Percentiles rank a stretch among this genome's conserved stretches.
These are phyloP conservation scores for Hymenoscyphus fraxineus DNA, from an alignment of 2,329 filamentous ascomycete genomes.

Conservation along the genomic window DNA sequence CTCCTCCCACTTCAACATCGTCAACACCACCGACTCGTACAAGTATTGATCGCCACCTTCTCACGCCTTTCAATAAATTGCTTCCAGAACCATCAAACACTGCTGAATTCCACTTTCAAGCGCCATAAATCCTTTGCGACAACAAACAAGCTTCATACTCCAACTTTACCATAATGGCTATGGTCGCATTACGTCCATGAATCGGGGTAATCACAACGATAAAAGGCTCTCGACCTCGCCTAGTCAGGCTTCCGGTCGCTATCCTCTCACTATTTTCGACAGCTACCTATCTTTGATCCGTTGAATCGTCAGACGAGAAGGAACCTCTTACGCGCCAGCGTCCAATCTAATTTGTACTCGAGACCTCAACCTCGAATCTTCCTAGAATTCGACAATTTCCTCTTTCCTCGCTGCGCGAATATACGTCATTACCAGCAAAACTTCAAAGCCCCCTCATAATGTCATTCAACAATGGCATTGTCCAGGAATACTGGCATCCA, in stretches of 20 bases:
- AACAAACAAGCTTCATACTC: not conserved
- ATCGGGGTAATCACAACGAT: not conserved
- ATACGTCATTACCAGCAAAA: not conserved
- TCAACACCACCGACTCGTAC: not conserved
- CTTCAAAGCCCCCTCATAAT: not conserved
- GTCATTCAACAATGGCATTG: slow-evolving; percentile 24
- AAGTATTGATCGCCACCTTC: not conserved
- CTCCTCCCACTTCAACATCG: not conserved
- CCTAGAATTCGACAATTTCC: not conserved
- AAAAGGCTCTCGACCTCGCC: not conserved
- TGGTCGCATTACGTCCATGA: not conserved
- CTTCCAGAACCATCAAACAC: not conserved
- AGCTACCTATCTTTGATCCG: not conserved
- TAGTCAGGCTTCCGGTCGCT: not conserved
- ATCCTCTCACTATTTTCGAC: not conserved
- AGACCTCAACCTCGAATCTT: not conserved
- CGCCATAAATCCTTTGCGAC: not conserved
- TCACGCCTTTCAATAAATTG: not conserved
- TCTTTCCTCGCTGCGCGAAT: not conserved
- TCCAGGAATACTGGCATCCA: slow-evolving; percentile 31
- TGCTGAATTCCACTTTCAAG: not conserved
- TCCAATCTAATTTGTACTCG: not conserved
- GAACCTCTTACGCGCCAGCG: not conserved
- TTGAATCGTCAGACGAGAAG: not conserved
- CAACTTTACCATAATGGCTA: not conserved